Base-by-base conservation (phyloP, 2,329 filamentous ascomycete species). In the Monilinia polystroma region DNA sequence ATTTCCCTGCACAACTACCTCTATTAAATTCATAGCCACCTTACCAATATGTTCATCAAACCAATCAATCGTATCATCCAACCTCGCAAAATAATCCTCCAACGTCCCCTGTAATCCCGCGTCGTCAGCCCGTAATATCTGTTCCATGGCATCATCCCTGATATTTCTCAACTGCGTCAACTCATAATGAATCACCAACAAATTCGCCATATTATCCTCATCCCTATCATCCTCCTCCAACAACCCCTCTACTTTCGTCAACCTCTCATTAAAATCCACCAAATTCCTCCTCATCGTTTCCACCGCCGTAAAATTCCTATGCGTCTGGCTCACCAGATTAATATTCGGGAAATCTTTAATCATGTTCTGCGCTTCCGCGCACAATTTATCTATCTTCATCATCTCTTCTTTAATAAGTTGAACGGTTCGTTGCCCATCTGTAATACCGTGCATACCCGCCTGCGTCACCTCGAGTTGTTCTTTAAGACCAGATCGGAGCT, bases 351-450 rank as follows among this genome's bases (percentile, higher is more conserved):
- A 98, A 81, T 99, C 95, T 75, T 91, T 89, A 75, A 99, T 97
- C 87, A 97, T 97, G 77, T 92, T 92, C 81, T 98, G 94, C 65
- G 93, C 93, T 80, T 99, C 96, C 70, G 93, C 93, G 81, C 95
- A 99, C 71, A 99, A 86, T 80, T 92, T 93, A 81, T 99, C 95
- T 75, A 99, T 98, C 80, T 94, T 96, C 83, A 96, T 93, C 87
- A 99, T 95, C 81, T 99, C 95, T 72, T 98, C 94, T 79, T 96
- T 97, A 80, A 97, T 97, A 74, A 90, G 87, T 76, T 92, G 90
- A 47, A 99, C 91, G 69, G 92, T 92, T 78, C 93, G 91, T 79
- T 98, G 93, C 66, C 93, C 93, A 76, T 97, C 93, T 55, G 87
- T 87, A 71, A 99, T 89, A 70, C 91, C 91, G 71, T 82, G 90